Evolutionary conservation across 2,329 filamentous ascomycete genomes (phyloP), one percentile per base, ranked within the genome.

Genomic region (Fusarium sarcochroum): DNA sequence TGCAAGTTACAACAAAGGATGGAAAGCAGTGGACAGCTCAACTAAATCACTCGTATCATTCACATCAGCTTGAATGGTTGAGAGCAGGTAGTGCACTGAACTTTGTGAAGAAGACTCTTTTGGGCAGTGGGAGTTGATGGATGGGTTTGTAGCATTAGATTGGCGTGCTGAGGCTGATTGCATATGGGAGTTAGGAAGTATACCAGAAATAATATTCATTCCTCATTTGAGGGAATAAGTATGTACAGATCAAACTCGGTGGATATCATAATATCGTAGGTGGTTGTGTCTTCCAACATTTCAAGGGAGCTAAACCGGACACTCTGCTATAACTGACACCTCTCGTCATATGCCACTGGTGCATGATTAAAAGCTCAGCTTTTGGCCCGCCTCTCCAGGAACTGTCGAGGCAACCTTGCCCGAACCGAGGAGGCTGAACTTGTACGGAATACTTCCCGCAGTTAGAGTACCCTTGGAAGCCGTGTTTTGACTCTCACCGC

Each of bases 361-460:
- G 15, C 2, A 7, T 18, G 0, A 8, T 32, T 48, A 71, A 14
- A 71, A 58, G 18, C 49, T 60, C 1, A 71, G 50, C 8, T 27
- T 71, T 32, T 71, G 68, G 0, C 69, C 69, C 4, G 69, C 69
- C 27, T 71, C 51, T 2, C 49, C 37, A 5, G 68, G 65, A 10
- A 71, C 52, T 0, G 68, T 64, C 0, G 69, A 55, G 4, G 51
- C 46, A 37, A 71, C 65, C 8, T 46, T 71, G 14, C 38, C 64
- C 0, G 69, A 71, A 0, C 68, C 69, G 5, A 71, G 27, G 10
- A 71, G 65, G 2, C 13, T 67, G 17, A 56, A 71, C 45, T 60
- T 41, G 27, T 71, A 71, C 1, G 69, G 69, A 3, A 69, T 54
- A 15, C 47, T 51, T 14, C 38, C 38, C 2, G 58, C 6, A 0